Conservation (phyloP, 768 basidiomycete species). For the Lactifluus subvellereus region DNA sequence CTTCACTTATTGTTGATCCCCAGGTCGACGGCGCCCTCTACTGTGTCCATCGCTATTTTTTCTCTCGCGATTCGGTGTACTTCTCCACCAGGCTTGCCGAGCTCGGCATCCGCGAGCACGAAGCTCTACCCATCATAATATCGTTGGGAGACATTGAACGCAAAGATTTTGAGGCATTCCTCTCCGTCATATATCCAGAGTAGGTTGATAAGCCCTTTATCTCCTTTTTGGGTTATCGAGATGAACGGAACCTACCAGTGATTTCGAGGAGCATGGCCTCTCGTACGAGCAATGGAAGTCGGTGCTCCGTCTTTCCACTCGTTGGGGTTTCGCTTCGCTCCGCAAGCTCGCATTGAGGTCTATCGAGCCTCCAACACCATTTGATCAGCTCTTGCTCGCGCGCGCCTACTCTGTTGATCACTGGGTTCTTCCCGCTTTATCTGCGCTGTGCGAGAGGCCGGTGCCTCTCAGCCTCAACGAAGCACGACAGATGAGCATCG, state of each 20-base stretch:
- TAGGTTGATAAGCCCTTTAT: not conserved
- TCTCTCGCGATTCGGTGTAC: constrained; percentile 15
- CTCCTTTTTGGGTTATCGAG: not conserved
- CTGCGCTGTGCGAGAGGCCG: constrained; percentile 19
- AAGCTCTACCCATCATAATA: constrained; percentile 12
- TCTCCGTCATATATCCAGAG: constrained; percentile 25
- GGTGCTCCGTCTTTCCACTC: constrained; percentile 21
- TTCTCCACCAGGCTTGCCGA: constrained; percentile 12
- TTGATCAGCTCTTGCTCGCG: constrained; percentile 21
- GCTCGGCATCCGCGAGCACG: constrained; percentile 14
- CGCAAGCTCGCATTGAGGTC: constrained; percentile 21
- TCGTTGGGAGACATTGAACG: constrained; percentile 13
- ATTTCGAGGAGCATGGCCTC: constrained; percentile 15
- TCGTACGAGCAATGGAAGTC: constrained; percentile 24
- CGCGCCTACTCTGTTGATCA: constrained; percentile 17
- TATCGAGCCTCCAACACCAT: constrained; percentile 20
- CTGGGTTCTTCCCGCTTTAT: constrained; percentile 17
- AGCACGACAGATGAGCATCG: constrained; percentile 15
- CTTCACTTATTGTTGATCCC: not conserved
- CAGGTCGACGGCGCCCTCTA: constrained; percentile 19
- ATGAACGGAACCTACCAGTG: not conserved
- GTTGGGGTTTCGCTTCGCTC: constrained; percentile 23
- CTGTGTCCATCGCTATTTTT: constrained; percentile 20
- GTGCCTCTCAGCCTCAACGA: constrained; percentile 17
- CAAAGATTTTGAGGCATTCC: constrained; percentile 22